phyloP scores from a whole-genome alignment of 176 grass and related monocot species.

The Cymbopogon citratus region DNA sequence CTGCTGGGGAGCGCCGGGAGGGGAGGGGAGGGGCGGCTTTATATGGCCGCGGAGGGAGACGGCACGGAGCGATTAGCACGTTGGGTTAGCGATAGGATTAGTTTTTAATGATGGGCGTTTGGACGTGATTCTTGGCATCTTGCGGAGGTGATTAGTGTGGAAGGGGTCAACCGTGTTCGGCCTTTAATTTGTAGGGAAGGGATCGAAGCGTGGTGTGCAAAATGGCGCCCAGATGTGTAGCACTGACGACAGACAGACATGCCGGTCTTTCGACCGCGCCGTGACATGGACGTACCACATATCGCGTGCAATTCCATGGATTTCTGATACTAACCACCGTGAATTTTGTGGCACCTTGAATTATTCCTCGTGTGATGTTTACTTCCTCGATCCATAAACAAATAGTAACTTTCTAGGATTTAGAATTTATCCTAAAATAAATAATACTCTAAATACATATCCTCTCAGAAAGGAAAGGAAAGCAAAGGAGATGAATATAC shows the following conservation, averaged over 20 bases:
- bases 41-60: not conserved
- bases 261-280: not conserved
- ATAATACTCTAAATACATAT: not conserved
- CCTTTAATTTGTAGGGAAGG: not conserved
- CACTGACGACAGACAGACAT: not conserved
- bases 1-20: not conserved
- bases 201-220: not conserved
- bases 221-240: not conserved
- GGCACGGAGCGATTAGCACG: not conserved
- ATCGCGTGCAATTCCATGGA: not conserved
- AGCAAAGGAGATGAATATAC: not conserved
- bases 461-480: too few species aligned
- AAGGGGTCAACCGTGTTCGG: slow-evolving; percentile 25
- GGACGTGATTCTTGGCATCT: slow-evolving; percentile 5
- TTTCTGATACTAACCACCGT: too few species aligned
- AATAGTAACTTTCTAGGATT: too few species aligned
- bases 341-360: not conserved
- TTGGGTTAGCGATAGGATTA: not conserved
- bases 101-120: not conserved
- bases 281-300: not conserved
- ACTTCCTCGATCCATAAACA: too few species aligned
- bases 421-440: too few species aligned
- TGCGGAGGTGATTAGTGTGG: slow-evolving; percentile 4
- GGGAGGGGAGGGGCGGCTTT: not conserved
- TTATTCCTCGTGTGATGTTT: not conserved